A percentile compares a stretch with the other conserved stretches of the same genome.
These are phyloP conservation scores for Phaeosphaeria sp. DNA, from an alignment of 2,329 filamentous ascomycete genomes.

Conservation along the genomic window DNA sequence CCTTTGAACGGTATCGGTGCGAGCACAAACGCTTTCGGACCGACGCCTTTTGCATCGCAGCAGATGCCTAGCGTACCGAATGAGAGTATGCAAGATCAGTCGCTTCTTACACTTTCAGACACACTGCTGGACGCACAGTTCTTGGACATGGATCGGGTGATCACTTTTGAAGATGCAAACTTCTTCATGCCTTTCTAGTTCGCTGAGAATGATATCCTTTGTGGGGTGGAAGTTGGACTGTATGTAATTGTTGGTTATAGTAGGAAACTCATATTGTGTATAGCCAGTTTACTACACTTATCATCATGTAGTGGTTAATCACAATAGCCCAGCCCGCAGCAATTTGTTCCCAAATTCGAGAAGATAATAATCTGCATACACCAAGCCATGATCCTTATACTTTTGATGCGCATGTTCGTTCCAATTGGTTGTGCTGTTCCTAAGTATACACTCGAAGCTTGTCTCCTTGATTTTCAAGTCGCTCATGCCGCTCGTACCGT, in stretches of 20 bases:
- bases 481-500: constrained; percentile 15
- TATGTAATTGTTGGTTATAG: too few species aligned
- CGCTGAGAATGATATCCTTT: too few species aligned
- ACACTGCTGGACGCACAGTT: constrained; percentile 44
- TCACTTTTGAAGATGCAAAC: constrained; percentile 45
- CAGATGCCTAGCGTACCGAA: neutral
- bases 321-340: constrained; percentile 43
- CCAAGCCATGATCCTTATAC: constrained; percentile 56
- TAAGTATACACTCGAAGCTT: constrained; percentile 54
- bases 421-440: constrained; percentile 57
- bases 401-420: constrained; percentile 54
- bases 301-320: neutral
- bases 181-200: constrained; percentile 30
- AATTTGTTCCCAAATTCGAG: constrained; percentile 56
- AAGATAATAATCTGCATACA: constrained; percentile 60
- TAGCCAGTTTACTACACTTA: too few species aligned
- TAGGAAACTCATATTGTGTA: too few species aligned
- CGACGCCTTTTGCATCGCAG: constrained; percentile 1
- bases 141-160: constrained; percentile 42
- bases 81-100: constrained; percentile 36
- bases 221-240: too few species aligned
- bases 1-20: constrained; percentile 8
- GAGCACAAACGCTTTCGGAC: neutral
- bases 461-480: constrained; percentile 34
- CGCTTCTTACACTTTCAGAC: constrained; percentile 36